Evolutionary conservation across 2,329 filamentous ascomycete genomes (phyloP), one percentile per base, ranked within the genome.

Genomic region (Microsporum ferrugineum): DNA sequence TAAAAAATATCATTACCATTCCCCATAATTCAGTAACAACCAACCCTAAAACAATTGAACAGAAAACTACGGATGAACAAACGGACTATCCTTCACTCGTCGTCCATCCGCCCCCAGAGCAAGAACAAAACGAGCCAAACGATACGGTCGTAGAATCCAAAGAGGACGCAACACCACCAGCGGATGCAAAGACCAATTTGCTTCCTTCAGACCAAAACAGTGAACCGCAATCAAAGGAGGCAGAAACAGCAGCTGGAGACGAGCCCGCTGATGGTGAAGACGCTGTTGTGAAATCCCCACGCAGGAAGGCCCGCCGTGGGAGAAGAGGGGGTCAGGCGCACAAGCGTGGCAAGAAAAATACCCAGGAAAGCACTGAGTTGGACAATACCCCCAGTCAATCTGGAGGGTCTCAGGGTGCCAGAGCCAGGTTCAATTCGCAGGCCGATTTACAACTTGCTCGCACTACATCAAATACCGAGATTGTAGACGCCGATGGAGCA

Each of bases 311-410:
- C 0, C 86, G 88, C 60, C 80, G 88, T 60, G 88, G 88, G 2
- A 80, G 83, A n/a, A 82, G 88, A 56, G 88, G 87, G 27, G 88
- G 88, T 1, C 81, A 87, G 70, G 84, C 87, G 63, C 82, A 83
- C 64, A 83, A 83, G 62, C 75, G 75, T 31, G 72, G 72, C 58
- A 76, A 72, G 53, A 85, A 83, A 65, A 79, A 78, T 12, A 79
- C 80, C 60, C 77, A 77, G 51, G 79, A 81, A 57, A 74, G 75
- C 3, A 81, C 84, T 10, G 69, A 70, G 0, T 79, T 78, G 10
- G 84, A 87, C 14, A 83, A 83, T 55, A 81, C 80, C 1, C 80
- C 85, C 59, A 43, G 49, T 31, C 58, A 58, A 34, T 80, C 78
- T 63, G 79, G 81, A 61, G 81, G 82, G 4, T 82, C 86, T 68